Percentiles rank a stretch among this genome's conserved stretches.
These are phyloP conservation scores for Xylariaceae sp. DNA, from an alignment of 2,329 filamentous ascomycete species.

Conservation along the genomic window DNA sequence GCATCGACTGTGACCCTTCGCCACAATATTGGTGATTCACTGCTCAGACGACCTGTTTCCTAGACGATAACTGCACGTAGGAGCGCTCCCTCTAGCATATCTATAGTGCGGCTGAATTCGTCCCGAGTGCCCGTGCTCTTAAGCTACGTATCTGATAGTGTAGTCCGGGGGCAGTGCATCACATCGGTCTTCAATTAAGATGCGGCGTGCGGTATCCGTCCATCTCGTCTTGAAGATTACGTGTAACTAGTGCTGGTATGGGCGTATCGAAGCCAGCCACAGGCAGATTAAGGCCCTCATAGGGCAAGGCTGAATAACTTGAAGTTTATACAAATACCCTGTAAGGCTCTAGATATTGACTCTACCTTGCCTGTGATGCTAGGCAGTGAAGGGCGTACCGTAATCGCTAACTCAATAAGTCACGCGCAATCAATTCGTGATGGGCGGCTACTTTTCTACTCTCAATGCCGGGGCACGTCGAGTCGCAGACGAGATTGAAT, in stretches of 20 bases:
- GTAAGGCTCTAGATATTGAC: not conserved
- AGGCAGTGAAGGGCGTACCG: not conserved
- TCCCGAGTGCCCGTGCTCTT: not conserved
- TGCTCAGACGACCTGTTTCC: too few relatives aligned
- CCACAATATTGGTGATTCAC: too few relatives aligned
- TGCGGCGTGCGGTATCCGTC: too few relatives aligned
- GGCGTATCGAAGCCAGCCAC: not conserved
- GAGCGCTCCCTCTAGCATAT: too few relatives aligned
- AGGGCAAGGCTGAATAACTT: conserved; percentile 3
- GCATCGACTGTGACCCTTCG: too few relatives aligned
- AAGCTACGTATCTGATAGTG: not conserved
- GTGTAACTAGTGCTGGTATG: not conserved
- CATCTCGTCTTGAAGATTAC: too few relatives aligned
- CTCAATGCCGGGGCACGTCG: conserved; percentile 23
- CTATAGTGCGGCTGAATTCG: not conserved
- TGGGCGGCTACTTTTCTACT: conserved; percentile 31
- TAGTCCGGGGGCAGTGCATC: not conserved
- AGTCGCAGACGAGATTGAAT: conserved; percentile 32
- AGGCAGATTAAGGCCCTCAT: too few relatives aligned
- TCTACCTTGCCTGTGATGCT: not conserved
- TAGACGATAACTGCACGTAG: too few relatives aligned
- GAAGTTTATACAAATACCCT: conserved; percentile 5
- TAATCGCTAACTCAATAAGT: not conserved
- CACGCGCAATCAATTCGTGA: not conserved
- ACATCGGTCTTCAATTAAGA: not conserved